Evolutionary conservation across 2,329 filamentous ascomycete species (phyloP), one percentile per base, ranked within the genome.

Genomic region (Diaporthe helianthi): DNA sequence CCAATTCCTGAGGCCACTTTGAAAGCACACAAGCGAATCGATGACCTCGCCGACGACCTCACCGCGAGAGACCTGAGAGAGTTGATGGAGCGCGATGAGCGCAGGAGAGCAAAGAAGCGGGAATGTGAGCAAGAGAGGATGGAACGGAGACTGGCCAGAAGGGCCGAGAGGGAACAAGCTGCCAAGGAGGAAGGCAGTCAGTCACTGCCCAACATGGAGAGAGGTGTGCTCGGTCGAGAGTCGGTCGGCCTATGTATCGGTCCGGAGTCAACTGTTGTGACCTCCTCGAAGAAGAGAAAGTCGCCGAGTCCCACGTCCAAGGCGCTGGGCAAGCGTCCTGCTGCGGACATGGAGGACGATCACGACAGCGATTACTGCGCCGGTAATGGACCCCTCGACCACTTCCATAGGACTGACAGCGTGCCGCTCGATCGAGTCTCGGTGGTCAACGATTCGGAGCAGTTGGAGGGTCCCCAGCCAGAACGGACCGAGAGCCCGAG

Each of bases 81-180:
- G 77, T 84, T 98, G 36, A 91, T 99, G 87, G 96, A 99, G 75
- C 86, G 96, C 70, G 96, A 99, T 76, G 86, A 90, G 73, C 88
- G 94, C 75, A 87, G 96, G 69, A 89, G 87, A 73, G 93, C 97
- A 73, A 89, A 89, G 77, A 94, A 92, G 80, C 87, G 86, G 65
- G 83, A 87, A 69, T 85, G 85, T 46, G 91, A 95, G 26, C 87
- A 89, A 72, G 89, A 93, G 71, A 88, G 86, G 72, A 80, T 90
- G 29, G 89, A 92, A 73, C 86, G 86, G 66, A 88, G 87, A 69
- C 80, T 96, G 29, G 86, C 89, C 49, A 85, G 88, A 64, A 85
- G 88, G 72, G 90, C 89, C 65, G 92, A 94, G 75, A 89, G 88
- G 73, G 89, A 91, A 75, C 86, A 79, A 71, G 84, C 84, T 60